A percentile compares a stretch with the other conserved stretches of the same genome.
Evolutionary conservation across 2,329 filamentous ascomycete genomes (phyloP).

Genomic region (Zymoseptoria crescenta): DNA sequence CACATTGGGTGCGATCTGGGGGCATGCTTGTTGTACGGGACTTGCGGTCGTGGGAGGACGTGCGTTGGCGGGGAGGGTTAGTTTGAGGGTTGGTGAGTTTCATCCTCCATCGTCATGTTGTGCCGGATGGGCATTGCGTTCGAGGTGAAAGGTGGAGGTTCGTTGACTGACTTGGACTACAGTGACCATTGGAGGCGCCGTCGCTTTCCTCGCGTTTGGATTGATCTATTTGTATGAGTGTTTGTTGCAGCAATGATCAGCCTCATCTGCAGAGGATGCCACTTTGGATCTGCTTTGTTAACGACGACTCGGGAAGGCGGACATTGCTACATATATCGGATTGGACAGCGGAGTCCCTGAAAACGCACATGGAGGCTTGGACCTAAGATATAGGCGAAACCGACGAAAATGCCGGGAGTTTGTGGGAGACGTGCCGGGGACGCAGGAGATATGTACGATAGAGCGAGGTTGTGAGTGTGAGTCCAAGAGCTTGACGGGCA

Average conservation of each 20-base stretch:
- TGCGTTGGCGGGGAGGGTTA: conserved; percentile 87
- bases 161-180: background rate
- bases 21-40: conserved; percentile 83
- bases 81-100: conserved; percentile 85
- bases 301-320: no score
- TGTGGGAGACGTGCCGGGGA: no score
- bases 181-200: conserved; percentile 89
- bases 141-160: background rate
- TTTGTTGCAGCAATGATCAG: conserved; percentile 1
- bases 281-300: background rate
- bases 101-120: background rate
- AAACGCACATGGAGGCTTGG: background rate
- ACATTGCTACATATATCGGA: background rate
- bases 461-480: no score
- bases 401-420: no score
- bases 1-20: conserved; percentile 75
- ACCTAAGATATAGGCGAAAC: no score
- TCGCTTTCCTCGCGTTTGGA: conserved; percentile 85
- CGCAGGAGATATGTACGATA: no score
- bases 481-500: no score
- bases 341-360: no score
- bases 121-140: no score
- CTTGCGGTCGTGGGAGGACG: conserved; percentile 86
- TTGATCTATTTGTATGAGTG: conserved; percentile 79
- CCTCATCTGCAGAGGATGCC: background rate